Conservation (phyloP, 2,329 filamentous ascomycete genomes). For the Alternaria sp. region DNA sequence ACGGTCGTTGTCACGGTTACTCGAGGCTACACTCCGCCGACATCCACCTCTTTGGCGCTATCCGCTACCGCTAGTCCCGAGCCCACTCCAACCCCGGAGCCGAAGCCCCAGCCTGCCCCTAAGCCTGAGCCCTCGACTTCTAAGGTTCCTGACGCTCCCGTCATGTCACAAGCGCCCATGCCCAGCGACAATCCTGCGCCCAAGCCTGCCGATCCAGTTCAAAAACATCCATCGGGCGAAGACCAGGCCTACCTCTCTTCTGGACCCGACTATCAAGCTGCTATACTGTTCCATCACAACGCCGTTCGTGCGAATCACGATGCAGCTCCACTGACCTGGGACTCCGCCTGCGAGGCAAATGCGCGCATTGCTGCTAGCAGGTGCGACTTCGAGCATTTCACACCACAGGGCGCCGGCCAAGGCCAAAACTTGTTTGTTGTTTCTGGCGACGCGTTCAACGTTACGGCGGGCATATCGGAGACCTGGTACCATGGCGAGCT, state of each 20-base stretch:
- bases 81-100: neutral
- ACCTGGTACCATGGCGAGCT: constrained; percentile 90
- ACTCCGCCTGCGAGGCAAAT: constrained; percentile 62
- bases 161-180: neutral
- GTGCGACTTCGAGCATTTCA: constrained; percentile 74
- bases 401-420: constrained; percentile 59
- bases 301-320: constrained; percentile 84
- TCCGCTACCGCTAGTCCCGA: neutral
- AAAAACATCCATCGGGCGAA: constrained; percentile 27
- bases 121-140: neutral
- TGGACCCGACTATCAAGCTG: constrained; percentile 37
- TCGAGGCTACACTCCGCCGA: neutral
- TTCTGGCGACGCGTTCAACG: constrained; percentile 58
- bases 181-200: neutral
- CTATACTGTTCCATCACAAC: constrained; percentile 77
- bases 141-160: constrained; percentile 1
- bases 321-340: constrained; percentile 69
- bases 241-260: constrained; percentile 33
- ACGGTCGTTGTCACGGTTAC: constrained; percentile 29
- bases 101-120: neutral
- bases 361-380: constrained; percentile 73
- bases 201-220: neutral
- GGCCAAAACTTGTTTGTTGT: constrained; percentile 92
- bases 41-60: constrained; percentile 1
- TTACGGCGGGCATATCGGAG: constrained; percentile 74